Base-by-base conservation (phyloP, 306 rosid species). In the Ormosia semicastrata region DNA sequence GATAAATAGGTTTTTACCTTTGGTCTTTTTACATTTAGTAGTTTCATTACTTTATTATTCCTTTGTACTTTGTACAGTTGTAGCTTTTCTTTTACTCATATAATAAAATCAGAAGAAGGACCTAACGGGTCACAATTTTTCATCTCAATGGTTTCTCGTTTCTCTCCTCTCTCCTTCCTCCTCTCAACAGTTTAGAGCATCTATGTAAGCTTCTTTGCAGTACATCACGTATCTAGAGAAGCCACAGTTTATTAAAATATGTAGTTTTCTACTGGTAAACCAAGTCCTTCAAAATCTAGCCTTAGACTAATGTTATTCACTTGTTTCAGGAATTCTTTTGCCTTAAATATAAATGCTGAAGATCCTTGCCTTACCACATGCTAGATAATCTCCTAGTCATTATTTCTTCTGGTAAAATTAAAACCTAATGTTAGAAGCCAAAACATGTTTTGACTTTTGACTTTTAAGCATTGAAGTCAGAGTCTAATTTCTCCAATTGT, bases 371-470 rank as follows among this genome's bases (percentile, higher is more conserved):
- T 57, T 34, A 32, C 66, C 49, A 33, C 46, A 56, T 44, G 59
- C 71, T 46, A 12, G 49, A 46, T 59, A 56, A 67, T 69, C 44
- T 80, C 40, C 43, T 44, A 24, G 46, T 70, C 13, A 7, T n/a
- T 80, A 18, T 18, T 30, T 66, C 37, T 53, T 47, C 24, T 70
- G 15, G 44, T 41, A 29, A 49, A 40, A 30, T 36, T 50, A 29
- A 37, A 43, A 43, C 47, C 36, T 54, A 14, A 30, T 30, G 36
- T 8, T 69, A 4, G 70, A 43, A 30, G 43, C 50, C 76, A 43
- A 29, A 41, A 41, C 76, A 58, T 68, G 58, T 76, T 76, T 62
- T 64, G 13, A 77, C 40, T 77, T 7, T 12, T 64, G 37, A 77
- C 40, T 77, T 7, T 12, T 64, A 24, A 64, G 40, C 32, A 24